Evolutionary conservation across 306 rosid species (phyloP), one percentile per base, ranked within the genome.

Genomic region (Astragalus glycyphyllos): DNA sequence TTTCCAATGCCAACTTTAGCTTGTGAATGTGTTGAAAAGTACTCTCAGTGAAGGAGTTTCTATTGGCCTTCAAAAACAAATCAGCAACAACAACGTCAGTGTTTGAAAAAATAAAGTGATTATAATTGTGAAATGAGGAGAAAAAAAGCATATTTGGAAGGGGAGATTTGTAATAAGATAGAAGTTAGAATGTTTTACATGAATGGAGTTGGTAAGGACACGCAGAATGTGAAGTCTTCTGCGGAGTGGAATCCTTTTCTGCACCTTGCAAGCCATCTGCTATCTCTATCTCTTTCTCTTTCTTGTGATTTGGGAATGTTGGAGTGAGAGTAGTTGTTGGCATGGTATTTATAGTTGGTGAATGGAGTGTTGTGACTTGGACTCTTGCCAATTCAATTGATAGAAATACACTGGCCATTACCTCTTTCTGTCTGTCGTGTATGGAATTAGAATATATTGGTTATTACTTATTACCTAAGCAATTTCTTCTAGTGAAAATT

Each of bases 151-250:
- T 12, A 44, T 6, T 8, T 14, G 32, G 4, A 17, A 46, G 50
- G 4, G 31, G n/a, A 47, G 47, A 11, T 15, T 15, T 44, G 7
- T 5, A 11, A 32, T 17, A 60, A 26, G 40, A n/a, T n/a, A 40
- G 47, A 58, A 11, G 60, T 42, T 71, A 65, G 55, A 64, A 37
- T 20, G 54, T 31, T 68, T 75, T 86, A 86, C 89, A 62, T 89
- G 74, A 68, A 83, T 82, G 58, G 82, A 55, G 64, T 58, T 79
- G 65, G 74, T 44, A 56, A 80, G 87, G 37, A 81, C 73, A 70
- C 83, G 83, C 51, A 57, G 83, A 76, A 84, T 81, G 65, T 69
- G 91, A 73, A 86, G 82, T 78, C 87, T 88, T 81, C 88, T 82
- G 74, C 90, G 91, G 46, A 83, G 47, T 50, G 82, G 48, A 38